These are phyloP conservation scores for Cutaneotrichosporon sp. DNA, from an alignment of 1,284 basidiomycete species.

Conservation along the genomic window DNA sequence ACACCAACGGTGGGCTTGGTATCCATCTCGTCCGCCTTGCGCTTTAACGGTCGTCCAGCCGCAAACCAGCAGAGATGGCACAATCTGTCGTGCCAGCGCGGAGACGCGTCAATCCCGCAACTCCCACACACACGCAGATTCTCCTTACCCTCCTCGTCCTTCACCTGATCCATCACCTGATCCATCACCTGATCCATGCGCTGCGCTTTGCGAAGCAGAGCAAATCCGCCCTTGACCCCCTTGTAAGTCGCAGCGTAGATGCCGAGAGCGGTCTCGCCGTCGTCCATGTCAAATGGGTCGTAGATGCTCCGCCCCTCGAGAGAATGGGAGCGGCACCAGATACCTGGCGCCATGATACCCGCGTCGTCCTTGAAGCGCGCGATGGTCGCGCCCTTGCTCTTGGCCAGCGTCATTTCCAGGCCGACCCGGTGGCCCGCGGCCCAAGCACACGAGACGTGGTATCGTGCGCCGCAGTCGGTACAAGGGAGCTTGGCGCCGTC, in stretches of 20 bases:
- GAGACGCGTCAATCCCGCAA: slow-evolving; percentile 45
- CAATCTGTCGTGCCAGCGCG: slow-evolving; percentile 39
- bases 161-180: not conserved
- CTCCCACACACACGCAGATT: slow-evolving; percentile 26
- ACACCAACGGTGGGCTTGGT: not conserved
- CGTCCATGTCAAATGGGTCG: slow-evolving; percentile 77
- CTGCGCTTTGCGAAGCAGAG: slow-evolving; percentile 77
- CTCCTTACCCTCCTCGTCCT: not conserved
- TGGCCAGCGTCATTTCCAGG: slow-evolving; percentile 83
- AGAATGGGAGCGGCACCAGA: slow-evolving; percentile 77
- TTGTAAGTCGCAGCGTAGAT: slow-evolving; percentile 81
- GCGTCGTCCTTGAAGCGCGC: slow-evolving; percentile 82
- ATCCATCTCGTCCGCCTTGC: not conserved
- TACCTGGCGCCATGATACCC: slow-evolving; percentile 75
- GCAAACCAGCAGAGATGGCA: slow-evolving; percentile 31
- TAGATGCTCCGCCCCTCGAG: slow-evolving; percentile 65
- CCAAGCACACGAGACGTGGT: slow-evolving; percentile 90
- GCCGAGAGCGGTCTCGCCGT: slow-evolving; percentile 71
- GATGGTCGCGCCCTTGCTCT: slow-evolving; percentile 65
- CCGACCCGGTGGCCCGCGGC: slow-evolving; percentile 75
- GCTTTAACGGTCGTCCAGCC: not conserved
- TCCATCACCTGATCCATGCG: slow-evolving; percentile 60
- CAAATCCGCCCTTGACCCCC: slow-evolving; percentile 67
- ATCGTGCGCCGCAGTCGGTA: slow-evolving; percentile 73
- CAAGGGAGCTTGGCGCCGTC: slow-evolving; percentile 83